phyloP scores from a whole-genome alignment of 768 basidiomycete species.

The Lentinula sp. region DNA sequence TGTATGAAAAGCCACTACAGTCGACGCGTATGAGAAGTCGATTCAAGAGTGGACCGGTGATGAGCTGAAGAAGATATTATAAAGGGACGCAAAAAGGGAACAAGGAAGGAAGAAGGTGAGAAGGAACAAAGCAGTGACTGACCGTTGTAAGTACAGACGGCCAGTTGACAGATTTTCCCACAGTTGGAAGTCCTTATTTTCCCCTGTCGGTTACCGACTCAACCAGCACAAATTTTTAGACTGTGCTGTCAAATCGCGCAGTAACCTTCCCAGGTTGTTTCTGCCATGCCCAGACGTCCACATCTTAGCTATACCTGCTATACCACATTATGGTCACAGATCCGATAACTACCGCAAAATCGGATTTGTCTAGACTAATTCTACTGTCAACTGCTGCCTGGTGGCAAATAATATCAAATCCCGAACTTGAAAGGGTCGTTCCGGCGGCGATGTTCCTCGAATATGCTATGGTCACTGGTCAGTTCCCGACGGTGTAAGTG shows the following conservation, averaged over 20 bases:
- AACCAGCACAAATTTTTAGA: background rate
- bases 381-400: background rate
- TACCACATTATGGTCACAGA: background rate
- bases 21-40: background rate
- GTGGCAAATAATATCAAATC: background rate
- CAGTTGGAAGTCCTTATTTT: background rate
- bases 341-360: background rate
- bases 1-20: background rate
- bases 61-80: background rate
- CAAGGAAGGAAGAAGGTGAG: conserved; percentile 2
- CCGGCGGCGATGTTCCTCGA: background rate
- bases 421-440: background rate
- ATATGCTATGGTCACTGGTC: background rate
- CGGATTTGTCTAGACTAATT: background rate
- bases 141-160: background rate
- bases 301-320: too few species aligned
- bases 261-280: background rate
- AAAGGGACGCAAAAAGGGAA: background rate
- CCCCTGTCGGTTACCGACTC: background rate
- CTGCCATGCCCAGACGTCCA: background rate
- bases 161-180: conserved; percentile 1
- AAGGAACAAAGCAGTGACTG: conserved; percentile 2
- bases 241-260: background rate
- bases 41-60: background rate
- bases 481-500: background rate